These are phyloP conservation scores for Fusarium citri DNA, from an alignment of 2,329 filamentous ascomycete genomes.

Conservation along the genomic window DNA sequence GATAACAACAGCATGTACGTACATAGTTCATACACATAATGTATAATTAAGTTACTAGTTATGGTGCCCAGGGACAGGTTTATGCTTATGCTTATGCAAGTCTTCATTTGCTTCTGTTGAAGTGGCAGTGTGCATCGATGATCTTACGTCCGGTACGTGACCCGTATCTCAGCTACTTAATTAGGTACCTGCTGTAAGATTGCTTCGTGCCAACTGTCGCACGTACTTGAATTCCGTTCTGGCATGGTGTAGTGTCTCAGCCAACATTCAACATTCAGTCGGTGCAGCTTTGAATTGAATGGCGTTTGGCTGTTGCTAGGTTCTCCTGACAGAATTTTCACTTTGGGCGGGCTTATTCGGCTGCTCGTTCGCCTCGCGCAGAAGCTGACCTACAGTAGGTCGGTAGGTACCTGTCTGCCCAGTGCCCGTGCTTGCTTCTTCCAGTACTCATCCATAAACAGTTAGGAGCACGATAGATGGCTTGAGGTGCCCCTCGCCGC, in stretches of 20 bases:
- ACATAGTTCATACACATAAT: neutral
- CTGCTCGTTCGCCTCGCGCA: slow-evolving; percentile 40
- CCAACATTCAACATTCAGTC: slow-evolving; percentile 30
- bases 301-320: slow-evolving; percentile 36
- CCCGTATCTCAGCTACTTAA: slow-evolving; percentile 5
- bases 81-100: slow-evolving; percentile 16
- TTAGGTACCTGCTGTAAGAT: neutral
- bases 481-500: slow-evolving; percentile 35
- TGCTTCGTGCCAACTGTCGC: slow-evolving; percentile 23
- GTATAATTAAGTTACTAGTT: neutral
- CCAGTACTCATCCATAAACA: slow-evolving; percentile 36
- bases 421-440: slow-evolving; percentile 33
- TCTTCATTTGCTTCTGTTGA: slow-evolving; percentile 24
- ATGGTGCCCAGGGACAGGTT: slow-evolving; percentile 11
- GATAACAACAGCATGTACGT: neutral
- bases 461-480: slow-evolving; percentile 30
- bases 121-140: slow-evolving; percentile 30
- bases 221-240: slow-evolving; percentile 14
- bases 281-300: slow-evolving; percentile 42
- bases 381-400: slow-evolving; percentile 16
- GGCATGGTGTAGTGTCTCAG: slow-evolving; percentile 37
- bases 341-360: slow-evolving; percentile 29
- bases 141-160: neutral
- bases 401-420: neutral
- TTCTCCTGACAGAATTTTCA: slow-evolving; percentile 52